phyloP scores from a whole-genome alignment of 1,139 yeast species.

The Candida sojae region DNA sequence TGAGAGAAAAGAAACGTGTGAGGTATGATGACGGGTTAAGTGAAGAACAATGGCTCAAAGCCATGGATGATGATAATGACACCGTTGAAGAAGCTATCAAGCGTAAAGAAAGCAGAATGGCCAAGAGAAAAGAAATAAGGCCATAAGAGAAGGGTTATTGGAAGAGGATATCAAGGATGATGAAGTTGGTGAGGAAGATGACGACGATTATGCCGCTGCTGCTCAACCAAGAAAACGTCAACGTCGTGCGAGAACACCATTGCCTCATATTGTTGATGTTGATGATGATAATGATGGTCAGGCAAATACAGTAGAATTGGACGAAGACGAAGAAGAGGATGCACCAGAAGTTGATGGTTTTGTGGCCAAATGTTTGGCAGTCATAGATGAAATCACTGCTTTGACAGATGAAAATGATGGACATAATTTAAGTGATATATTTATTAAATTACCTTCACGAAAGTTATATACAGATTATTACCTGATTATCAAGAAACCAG shows the following conservation, averaged over 20 bases:
- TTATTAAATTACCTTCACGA: conserved; percentile 68
- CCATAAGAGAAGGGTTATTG: conserved; percentile 19
- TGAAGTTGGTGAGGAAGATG: conserved; percentile 25
- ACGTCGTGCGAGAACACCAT: conserved; percentile 29
- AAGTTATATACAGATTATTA: conserved; percentile 74
- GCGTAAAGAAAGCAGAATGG: conserved; percentile 53
- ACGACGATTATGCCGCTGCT: conserved; percentile 20
- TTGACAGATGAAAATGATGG: conserved; percentile 46
- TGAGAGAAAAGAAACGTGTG: conserved; percentile 79
- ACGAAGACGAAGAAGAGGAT: conserved; percentile 19
- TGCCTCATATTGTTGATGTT: conserved; percentile 16
- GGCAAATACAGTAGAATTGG: conserved; percentile 18
- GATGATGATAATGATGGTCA: conserved; percentile 25
- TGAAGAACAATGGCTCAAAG: conserved; percentile 88
- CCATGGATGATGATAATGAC: conserved; percentile 63
- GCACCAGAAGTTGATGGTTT: conserved; percentile 19
- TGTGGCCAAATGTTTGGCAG: conserved; percentile 23
- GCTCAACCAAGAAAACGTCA: conserved; percentile 25
- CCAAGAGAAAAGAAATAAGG: conserved; percentile 34
- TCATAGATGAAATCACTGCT: conserved; percentile 35
- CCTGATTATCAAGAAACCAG: conserved; percentile 59
- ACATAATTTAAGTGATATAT: conserved; percentile 53
- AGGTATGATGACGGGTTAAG: conserved; percentile 91
- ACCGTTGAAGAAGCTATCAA: conserved; percentile 70
- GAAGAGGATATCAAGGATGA: conserved; percentile 29